Evolutionary conservation across 139 green algal species (phyloP).

Genomic region (Chloropicon primus): DNA sequence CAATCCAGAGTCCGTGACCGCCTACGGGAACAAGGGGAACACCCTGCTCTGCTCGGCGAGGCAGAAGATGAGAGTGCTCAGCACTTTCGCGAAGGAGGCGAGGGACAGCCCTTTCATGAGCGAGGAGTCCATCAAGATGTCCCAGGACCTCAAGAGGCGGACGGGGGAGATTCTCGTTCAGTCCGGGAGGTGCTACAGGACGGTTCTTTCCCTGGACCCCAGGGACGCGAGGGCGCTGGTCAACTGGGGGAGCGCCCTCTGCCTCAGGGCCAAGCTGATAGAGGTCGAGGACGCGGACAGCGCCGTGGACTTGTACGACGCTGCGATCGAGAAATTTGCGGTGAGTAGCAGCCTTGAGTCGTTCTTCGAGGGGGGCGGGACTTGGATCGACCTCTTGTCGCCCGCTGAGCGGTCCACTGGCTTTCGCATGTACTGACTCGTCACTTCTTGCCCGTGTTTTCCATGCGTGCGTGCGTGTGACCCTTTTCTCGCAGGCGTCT

Average conservation of each 20-base stretch:
- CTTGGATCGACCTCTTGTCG: too few relatives aligned
- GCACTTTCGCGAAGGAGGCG: neutral
- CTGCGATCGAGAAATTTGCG: neutral
- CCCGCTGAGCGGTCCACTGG: too few relatives aligned
- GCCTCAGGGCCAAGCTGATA: slow-evolving; percentile 15
- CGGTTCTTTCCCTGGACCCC: slow-evolving; percentile 12
- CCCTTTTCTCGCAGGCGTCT: too few relatives aligned
- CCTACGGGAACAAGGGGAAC: neutral
- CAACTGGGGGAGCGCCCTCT: slow-evolving; percentile 25
- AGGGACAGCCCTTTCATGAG: neutral
- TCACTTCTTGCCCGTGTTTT: too few relatives aligned
- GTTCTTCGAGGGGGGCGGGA: too few relatives aligned
- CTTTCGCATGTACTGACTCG: too few relatives aligned
- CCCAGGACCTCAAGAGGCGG: slow-evolving; percentile 4
- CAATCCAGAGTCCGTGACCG: neutral
- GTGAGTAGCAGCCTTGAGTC: too few relatives aligned
- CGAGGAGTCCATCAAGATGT: neutral
- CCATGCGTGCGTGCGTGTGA: too few relatives aligned
- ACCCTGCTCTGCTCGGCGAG: neutral
- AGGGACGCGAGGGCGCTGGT: slow-evolving; percentile 16
- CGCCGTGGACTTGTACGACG: neutral
- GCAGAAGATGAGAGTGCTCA: neutral
- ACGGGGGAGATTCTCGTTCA: slow-evolving; percentile 19
- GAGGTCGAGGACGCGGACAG: slow-evolving; percentile 10
- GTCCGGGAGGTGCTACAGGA: slow-evolving; percentile 16